Evolutionary conservation across 1,139 yeast genomes (phyloP).

Genomic region (Kluyveromyces sp.): DNA sequence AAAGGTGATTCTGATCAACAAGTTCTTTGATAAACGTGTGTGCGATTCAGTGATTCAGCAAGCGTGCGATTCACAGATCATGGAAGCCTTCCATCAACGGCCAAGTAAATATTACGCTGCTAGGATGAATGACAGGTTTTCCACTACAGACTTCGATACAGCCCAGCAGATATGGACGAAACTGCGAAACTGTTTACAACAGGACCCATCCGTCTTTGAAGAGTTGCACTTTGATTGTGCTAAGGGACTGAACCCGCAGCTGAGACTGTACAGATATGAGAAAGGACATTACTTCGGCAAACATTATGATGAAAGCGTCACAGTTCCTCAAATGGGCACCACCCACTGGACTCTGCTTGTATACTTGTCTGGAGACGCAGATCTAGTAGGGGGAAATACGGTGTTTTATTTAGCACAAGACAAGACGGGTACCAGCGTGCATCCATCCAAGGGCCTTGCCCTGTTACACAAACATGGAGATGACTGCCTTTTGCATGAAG

Average conservation of each 20-base stretch:
- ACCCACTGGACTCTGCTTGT: conserved; percentile 58
- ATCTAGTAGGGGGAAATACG: conserved; percentile 58
- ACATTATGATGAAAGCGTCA: conserved; percentile 58
- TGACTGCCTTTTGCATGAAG: conserved; percentile 58
- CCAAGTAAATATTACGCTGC: conserved; percentile 53
- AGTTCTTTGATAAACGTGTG: conserved; percentile 8
- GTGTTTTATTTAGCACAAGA: conserved; percentile 41
- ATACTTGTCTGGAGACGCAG: conserved; percentile 51
- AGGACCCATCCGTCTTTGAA: conserved; percentile 24
- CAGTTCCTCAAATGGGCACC: conserved; percentile 22
- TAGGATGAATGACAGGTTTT: conserved; percentile 49
- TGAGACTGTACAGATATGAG: conserved; percentile 49
- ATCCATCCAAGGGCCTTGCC: conserved; percentile 53
- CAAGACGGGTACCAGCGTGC: conserved; percentile 33
- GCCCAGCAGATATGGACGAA: conserved; percentile 43
- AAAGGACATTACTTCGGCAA: conserved; percentile 57
- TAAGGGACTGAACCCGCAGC: conserved; percentile 49
- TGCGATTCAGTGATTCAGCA: conserved; percentile 42
- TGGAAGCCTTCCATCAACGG: conserved; percentile 45
- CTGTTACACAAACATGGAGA: conserved; percentile 62
- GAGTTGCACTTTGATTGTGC: conserved; percentile 39
- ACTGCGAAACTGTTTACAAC: conserved; percentile 32
- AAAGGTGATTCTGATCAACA: conserved; percentile 11
- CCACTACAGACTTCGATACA: conserved; percentile 37
- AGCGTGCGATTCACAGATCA: conserved; percentile 29